These are phyloP conservation scores for Trichoderma gracile DNA, from an alignment of 2,329 filamentous ascomycete genomes.

Conservation along the genomic window DNA sequence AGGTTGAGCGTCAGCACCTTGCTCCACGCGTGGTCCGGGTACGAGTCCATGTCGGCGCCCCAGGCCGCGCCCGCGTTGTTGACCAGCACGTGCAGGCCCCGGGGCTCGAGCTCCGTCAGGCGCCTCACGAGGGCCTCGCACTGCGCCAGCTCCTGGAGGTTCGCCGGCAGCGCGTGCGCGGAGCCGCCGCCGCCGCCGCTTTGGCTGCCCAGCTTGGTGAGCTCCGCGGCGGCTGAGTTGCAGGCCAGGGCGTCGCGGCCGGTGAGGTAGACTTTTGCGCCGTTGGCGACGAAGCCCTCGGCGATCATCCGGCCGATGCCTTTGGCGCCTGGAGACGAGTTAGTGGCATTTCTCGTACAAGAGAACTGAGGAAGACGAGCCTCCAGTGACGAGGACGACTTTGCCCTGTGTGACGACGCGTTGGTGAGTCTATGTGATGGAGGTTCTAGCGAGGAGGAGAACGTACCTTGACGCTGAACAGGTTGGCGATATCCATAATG, in stretches of 20 bases:
- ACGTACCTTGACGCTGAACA: conserved; percentile 19
- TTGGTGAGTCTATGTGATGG: neutral
- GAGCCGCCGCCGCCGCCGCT: conserved; percentile 42
- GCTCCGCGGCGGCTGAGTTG: conserved; percentile 54
- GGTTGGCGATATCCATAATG: conserved; percentile 6
- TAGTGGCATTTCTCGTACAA: neutral
- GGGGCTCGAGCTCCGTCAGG: conserved; percentile 49
- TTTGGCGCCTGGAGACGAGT: conserved; percentile 47
- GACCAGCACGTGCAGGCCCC: conserved; percentile 60
- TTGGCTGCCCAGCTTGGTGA: conserved; percentile 47
- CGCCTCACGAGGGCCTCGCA: conserved; percentile 55
- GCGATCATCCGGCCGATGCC: conserved; percentile 70
- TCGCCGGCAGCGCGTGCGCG: conserved; percentile 60
- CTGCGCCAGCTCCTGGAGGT: conserved; percentile 61
- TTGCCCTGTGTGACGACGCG: conserved; percentile 47
- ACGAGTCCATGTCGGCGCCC: conserved; percentile 60
- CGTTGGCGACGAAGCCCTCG: conserved; percentile 64
- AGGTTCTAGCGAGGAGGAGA: neutral
- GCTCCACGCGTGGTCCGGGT: conserved; percentile 60
- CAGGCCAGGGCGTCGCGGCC: conserved; percentile 63
- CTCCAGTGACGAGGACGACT: conserved; percentile 60
- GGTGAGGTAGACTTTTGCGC: conserved; percentile 65
- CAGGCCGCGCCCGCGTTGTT: conserved; percentile 68
- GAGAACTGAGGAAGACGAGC: conserved; percentile 28
- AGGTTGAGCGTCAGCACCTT: conserved; percentile 65